Base-by-base conservation (phyloP, 2,329 filamentous ascomycete species). In the Penicillium sp. region DNA sequence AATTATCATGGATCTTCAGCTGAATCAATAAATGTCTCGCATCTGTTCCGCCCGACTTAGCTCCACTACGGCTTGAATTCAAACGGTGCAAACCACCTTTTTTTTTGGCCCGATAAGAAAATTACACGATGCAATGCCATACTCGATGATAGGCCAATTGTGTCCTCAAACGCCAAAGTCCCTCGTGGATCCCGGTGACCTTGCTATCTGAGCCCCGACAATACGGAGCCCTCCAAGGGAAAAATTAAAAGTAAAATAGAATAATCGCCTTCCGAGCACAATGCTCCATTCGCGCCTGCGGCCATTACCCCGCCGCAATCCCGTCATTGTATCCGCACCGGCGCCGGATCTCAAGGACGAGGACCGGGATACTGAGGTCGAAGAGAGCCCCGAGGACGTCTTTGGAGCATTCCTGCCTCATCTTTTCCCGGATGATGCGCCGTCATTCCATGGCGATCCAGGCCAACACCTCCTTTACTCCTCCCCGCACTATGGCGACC, bases 391-490 rank as follows among this genome's bases (percentile, higher is more conserved):
- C 4, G 79, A 81, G 64, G 78, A 82, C 64, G 73, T 83, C 58
- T 82, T 84, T 63, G 67, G 73, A 8, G 71, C 74, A 13, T 77
- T 79, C n/a, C 73, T 83, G 7, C 74, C 79, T 27, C 70, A 76
- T 53, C 72, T 84, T 51, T 82, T 83, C 68, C 76, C 79, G 6
- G 80, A 85, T 53, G 81, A 84, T 63, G 63, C 77, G 13, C 75
- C 76, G 30, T 77, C 77, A 58, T 76, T 75, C 52, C 81, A 84
- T 61, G 81, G 82, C 55, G 75, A 79, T 44, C 73, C 78, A 0
- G 75, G 77, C 39, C 75, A 78, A 13, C 63, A 69, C 4, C 75
- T 84, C 14, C 63, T 79, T 40, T 84, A 84, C 67, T 67, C 64
- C 18, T 76, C 73, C 9, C 69, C 70, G 10, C 58, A 62, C 31